Base-by-base conservation (phyloP, 176 grass and related monocot species). In the Alopecurus myosuroides region DNA sequence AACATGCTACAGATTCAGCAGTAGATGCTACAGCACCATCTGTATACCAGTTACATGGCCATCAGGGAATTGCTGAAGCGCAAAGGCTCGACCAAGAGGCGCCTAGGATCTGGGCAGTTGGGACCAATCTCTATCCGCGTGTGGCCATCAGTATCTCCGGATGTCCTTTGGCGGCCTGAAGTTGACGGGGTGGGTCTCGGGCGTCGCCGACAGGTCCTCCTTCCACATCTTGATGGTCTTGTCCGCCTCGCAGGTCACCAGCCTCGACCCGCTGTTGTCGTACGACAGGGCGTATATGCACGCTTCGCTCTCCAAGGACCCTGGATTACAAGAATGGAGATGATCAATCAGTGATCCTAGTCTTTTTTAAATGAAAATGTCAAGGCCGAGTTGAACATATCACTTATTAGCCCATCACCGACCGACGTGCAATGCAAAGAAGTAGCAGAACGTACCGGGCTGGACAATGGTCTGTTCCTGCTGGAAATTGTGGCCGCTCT, bases 141-240 rank as follows among this genome's bases (percentile, higher is more conserved):
- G 3, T 39, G 23, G 5, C 7, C 17, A 74, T 87, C 25, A 94
- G 36, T 92, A 97, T 83, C 90, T 84, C 18, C 90, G 65, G 37
- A 90, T 88, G 22, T 95, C 92, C 79, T 98, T 98, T 9, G 93
- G 93, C 1, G 93, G 93, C 89, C 92, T 98, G 77, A 95, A 98
- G 71, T 95, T 93, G 72, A 97, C 70, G 18, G 90, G 94, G 80
- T 94, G 86, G 1, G 94, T 97, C 39, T 97, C 94, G 0, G 89
- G 89, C 5, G 95, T 93, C 0, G 95, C 91, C 67, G 61, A 87
- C 13, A 57, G 9, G 51, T 95, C 95, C 71, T 98, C 91, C 80
- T 93, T 98, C 92, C 95, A 98, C 95, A 98, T 93, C 83, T 98
- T 98, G 68, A 95, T 98, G 22, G 93, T 93, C 84, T 98, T 98